Evolutionary conservation across 2,329 filamentous ascomycete species (phyloP).

Genomic region (Claviceps arundinis): DNA sequence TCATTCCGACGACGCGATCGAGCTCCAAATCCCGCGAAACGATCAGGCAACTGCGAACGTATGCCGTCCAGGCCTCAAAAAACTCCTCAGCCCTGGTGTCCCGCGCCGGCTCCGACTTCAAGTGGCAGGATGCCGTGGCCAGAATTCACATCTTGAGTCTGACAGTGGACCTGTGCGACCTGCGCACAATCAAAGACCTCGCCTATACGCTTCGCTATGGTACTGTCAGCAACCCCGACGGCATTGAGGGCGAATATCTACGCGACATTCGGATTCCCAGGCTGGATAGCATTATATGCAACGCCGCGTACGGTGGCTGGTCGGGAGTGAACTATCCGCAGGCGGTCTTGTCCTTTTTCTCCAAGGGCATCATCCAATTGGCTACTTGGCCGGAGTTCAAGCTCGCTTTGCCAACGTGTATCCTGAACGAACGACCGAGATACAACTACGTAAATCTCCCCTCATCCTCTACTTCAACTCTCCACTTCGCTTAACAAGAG

Average conservation of each 20-base stretch:
- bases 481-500: not conserved
- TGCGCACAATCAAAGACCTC: constrained; percentile 35
- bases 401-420: constrained; percentile 36
- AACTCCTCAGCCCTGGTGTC: constrained; percentile 24
- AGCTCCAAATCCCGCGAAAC: constrained; percentile 62
- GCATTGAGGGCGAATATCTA: constrained; percentile 22
- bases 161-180: constrained; percentile 47
- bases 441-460: constrained; percentile 20
- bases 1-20: constrained; percentile 76
- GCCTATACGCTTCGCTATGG: constrained; percentile 33
- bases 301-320: constrained; percentile 85
- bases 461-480: not conserved
- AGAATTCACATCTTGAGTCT: constrained; percentile 46
- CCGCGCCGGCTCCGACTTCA: constrained; percentile 21
- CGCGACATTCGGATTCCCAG: constrained; percentile 44
- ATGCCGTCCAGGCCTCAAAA: constrained; percentile 35
- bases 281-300: constrained; percentile 69
- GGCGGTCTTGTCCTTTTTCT: constrained; percentile 42
- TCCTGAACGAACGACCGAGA: constrained; percentile 26
- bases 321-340: constrained; percentile 57
- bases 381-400: constrained; percentile 74
- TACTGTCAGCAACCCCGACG: constrained; percentile 31
- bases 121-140: constrained; percentile 26
- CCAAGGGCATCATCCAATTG: constrained; percentile 47
- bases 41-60: constrained; percentile 45